Conservation (phyloP, 805 yeast genomes). For the Suhomyces sp. region DNA sequence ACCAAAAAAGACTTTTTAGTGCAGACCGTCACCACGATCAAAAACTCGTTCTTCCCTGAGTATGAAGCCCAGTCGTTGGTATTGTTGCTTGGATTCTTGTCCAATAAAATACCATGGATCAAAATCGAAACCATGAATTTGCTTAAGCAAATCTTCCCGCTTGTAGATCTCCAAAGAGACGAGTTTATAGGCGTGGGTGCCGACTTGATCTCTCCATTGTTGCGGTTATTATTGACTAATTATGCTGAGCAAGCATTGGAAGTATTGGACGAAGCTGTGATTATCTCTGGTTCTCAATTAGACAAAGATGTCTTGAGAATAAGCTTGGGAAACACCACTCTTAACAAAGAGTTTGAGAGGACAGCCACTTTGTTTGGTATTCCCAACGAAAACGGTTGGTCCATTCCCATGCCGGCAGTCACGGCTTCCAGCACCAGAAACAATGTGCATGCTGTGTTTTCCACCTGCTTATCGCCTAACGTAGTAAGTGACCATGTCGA, state of each 20-base stretch:
- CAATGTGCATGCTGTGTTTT: slow-evolving; percentile 92
- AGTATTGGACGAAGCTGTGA: slow-evolving; percentile 80
- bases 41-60: slow-evolving; percentile 65
- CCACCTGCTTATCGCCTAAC: slow-evolving; percentile 62
- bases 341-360: slow-evolving; percentile 77
- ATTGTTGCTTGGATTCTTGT: slow-evolving; percentile 71
- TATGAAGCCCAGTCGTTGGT: slow-evolving; percentile 73
- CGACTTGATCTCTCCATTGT: slow-evolving; percentile 85
- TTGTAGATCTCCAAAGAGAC: slow-evolving; percentile 69
- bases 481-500: slow-evolving; percentile 31
- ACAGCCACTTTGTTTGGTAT: slow-evolving; percentile 91
- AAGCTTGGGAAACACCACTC: slow-evolving; percentile 79
- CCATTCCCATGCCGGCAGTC: slow-evolving; percentile 91
- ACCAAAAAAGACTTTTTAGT: slow-evolving; percentile 86
- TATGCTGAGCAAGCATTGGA: slow-evolving; percentile 86
- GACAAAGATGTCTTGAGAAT: slow-evolving; percentile 90
- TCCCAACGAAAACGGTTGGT: slow-evolving; percentile 96
- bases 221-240: slow-evolving; percentile 76
- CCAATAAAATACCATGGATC: slow-evolving; percentile 77
- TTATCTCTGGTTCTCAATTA: slow-evolving; percentile 84
- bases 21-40: slow-evolving; percentile 73
- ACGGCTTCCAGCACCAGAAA: slow-evolving; percentile 86
- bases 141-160: slow-evolving; percentile 70
- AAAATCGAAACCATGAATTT: slow-evolving; percentile 75
- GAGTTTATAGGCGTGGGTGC: slow-evolving; percentile 92